Percentiles rank a stretch among this genome's conserved stretches.
Evolutionary conservation across 1,284 basidiomycete genomes (phyloP).

Genomic region (Agaricales sp.): DNA sequence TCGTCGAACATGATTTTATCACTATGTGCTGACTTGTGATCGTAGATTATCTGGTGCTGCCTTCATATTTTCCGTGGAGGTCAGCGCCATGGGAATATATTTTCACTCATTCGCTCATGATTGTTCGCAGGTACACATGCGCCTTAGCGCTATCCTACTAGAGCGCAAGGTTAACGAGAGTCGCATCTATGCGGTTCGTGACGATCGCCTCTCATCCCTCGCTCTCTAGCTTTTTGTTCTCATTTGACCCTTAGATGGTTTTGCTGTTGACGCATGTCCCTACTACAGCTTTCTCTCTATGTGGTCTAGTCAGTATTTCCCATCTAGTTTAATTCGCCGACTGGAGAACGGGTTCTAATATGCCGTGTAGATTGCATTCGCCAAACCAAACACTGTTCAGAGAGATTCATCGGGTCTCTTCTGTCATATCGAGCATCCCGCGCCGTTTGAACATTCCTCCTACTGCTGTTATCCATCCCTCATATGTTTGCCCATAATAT

Average conservation of each 20-base stretch:
- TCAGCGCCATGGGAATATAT: too few species aligned
- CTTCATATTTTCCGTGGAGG: background rate
- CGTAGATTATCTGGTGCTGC: conserved; percentile 3
- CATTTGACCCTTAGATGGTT: conserved; percentile 1
- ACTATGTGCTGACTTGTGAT: conserved; percentile 4
- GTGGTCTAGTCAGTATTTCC: conserved; percentile 5
- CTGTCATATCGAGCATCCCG: conserved; percentile 5
- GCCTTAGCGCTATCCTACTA: conserved; percentile 1
- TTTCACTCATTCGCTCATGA: background rate
- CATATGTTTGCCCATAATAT: background rate
- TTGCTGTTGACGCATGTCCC: conserved; percentile 1
- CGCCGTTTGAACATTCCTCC: background rate
- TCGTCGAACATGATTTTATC: conserved; percentile 3
- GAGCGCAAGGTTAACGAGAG: background rate
- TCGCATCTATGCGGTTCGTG: conserved; percentile 3
- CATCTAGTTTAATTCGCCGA: background rate
- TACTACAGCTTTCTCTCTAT: conserved; percentile 5
- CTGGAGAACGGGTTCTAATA: background rate
- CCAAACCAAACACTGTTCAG: conserved; percentile 1
- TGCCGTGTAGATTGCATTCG: conserved; percentile 6
- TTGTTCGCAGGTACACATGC: conserved; percentile 5
- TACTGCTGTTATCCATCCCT: background rate
- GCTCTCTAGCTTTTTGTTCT: background rate
- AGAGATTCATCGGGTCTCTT: conserved; percentile 3
- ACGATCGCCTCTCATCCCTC: background rate